Evolutionary conservation across 192 early-diverging fungal genomes (phyloP).

Genomic region (Entomortierella parvispora): DNA sequence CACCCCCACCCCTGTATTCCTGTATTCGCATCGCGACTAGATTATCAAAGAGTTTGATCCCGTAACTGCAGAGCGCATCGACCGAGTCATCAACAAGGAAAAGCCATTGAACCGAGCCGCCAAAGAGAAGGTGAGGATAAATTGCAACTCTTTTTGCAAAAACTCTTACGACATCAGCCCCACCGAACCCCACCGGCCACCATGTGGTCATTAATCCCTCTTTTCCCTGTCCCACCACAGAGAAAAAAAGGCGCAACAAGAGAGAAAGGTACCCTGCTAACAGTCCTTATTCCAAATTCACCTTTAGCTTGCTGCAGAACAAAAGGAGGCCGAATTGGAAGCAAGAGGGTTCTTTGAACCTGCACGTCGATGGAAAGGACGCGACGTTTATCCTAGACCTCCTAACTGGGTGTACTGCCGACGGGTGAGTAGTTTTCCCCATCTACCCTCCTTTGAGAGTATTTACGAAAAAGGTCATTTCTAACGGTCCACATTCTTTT

Average conservation of each 20-base stretch:
- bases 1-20: too few species aligned
- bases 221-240: too few species aligned
- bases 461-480: background rate
- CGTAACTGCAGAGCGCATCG: constrained; percentile 41
- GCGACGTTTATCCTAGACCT: constrained; percentile 46
- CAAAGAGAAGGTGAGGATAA: constrained; percentile 32
- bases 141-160: too few species aligned
- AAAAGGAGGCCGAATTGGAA: constrained; percentile 47
- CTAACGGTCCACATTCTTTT: background rate
- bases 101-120: constrained; percentile 25
- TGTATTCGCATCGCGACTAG: background rate
- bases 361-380: constrained; percentile 48
- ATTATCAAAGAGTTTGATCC: constrained; percentile 37
- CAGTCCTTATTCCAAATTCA: background rate
- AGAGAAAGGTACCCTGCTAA: too few species aligned
- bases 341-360: constrained; percentile 49
- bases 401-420: constrained; percentile 50
- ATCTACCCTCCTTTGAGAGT: background rate
- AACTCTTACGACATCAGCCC: too few species aligned
- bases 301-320: constrained; percentile 36
- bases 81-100: constrained; percentile 50
- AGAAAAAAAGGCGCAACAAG: too few species aligned
- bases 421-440: constrained; percentile 16
- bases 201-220: too few species aligned
- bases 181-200: too few species aligned